Base-by-base conservation (phyloP, 257 asterid species). In the Forsythia suspensa region DNA sequence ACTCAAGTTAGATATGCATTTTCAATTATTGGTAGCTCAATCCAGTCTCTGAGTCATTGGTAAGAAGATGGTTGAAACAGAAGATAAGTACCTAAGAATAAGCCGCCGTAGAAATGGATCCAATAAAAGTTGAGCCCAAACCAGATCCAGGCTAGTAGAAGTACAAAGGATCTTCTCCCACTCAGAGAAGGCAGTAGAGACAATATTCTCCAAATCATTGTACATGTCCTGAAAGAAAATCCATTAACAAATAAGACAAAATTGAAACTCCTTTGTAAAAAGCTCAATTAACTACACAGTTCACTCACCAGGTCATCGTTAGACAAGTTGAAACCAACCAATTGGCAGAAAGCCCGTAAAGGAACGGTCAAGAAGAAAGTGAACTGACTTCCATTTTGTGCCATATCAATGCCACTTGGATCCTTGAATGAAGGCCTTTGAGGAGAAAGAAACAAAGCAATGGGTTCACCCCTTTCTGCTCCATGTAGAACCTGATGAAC, bases 91-190 rank as follows among this genome's bases (percentile, higher is more conserved):
- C 99, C 99, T 93, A 75, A 95, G 96, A 77, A 95, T 86, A 72
- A 95, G 92, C 67, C 98, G 89, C 67, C 98, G 90, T 73, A 95
- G 89, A 80, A 95, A 88, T 79, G 97, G 97, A 81, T 95, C 98
- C 18, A 92, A 85, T 39, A 95, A 76, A 82, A 95, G 90, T 84
- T 95, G 99, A 74, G 96, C 97, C 99, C 99, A 95, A 72, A 91
- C 97, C 82, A 93, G 83, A 82, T 95, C 90, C 79, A 95, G 88
- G 73, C 77, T 93, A 73, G 90, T 87, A 0, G 94, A 85, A 65
- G 97, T 94, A 84, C 98, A 95, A 63, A 95, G 98, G 80, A 87
- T 88, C 76, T 89, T 87, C 85, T 95, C 99, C 99, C 99, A 95
- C 81, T 88, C 88, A 18, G 99, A 88, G 85, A 95, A 91, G 57